Evolutionary conservation across 2,329 filamentous ascomycete genomes (phyloP).

Genomic region (Exophiala viscosa): DNA sequence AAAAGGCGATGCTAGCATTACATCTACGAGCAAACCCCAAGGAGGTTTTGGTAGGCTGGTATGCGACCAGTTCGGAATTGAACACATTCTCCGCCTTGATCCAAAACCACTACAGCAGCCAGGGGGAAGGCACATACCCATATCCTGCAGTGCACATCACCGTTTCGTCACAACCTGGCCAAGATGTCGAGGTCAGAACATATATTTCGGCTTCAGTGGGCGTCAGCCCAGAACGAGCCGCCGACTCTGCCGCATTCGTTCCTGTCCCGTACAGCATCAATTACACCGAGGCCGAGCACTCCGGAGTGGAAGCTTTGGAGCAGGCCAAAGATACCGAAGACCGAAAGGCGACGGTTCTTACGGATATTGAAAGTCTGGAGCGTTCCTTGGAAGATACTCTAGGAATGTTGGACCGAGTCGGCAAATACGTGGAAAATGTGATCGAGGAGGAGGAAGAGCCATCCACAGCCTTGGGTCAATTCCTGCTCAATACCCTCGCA

Average conservation of each 20-base stretch:
- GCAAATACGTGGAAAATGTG: conserved; percentile 86
- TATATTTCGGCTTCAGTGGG: conserved; percentile 96
- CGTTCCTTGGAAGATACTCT: conserved; percentile 82
- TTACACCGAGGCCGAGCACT: conserved; percentile 76
- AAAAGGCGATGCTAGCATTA: conserved; percentile 97
- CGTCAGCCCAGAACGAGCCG: conserved; percentile 88
- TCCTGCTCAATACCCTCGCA: conserved; percentile 87
- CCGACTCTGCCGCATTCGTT: conserved; percentile 95
- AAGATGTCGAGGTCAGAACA: conserved; percentile 83
- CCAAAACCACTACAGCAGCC: conserved; percentile 98
- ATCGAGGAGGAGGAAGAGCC: conserved; percentile 91
- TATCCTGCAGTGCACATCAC: conserved; percentile 97
- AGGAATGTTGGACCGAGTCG: conserved; percentile 83
- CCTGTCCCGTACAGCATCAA: conserved; percentile 93
- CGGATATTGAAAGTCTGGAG: conserved; percentile 86
- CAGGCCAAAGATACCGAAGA: conserved; percentile 75
- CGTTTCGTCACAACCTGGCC: conserved; percentile 81
- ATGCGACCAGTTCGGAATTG: conserved; percentile 92
- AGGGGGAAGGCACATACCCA: conserved; percentile 94
- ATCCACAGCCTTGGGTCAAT: conserved; percentile 88
- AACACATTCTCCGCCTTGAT: conserved; percentile 98
- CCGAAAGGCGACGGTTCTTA: conserved; percentile 68
- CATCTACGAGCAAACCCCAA: conserved; percentile 91
- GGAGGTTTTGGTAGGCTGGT: conserved; percentile 95
- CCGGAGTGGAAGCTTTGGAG: conserved; percentile 76